Conservation (phyloP, 352 stramenopile species). For the Phytopythium chamaehyphon region DNA sequence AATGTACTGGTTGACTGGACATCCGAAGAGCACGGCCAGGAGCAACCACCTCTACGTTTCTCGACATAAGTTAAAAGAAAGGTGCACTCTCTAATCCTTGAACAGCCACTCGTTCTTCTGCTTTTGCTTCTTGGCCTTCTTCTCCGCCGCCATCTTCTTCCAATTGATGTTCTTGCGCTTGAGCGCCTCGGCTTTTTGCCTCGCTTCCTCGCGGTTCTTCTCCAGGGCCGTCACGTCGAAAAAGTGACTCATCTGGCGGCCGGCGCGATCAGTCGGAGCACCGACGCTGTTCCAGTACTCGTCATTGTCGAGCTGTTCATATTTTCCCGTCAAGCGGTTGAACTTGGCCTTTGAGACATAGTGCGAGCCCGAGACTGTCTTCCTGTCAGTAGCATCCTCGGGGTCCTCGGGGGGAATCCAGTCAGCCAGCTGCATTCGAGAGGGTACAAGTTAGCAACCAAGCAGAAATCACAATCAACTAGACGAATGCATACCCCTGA, state of each 20-base stretch:
- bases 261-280: conserved; percentile 60
- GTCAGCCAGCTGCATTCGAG: conserved; percentile 48
- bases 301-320: conserved; percentile 58
- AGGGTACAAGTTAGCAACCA: background rate
- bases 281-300: conserved; percentile 63
- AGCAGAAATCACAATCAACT: background rate
- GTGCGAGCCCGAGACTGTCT: conserved; percentile 54
- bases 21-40: background rate
- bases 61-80: conserved; percentile 1
- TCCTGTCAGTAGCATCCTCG: conserved; percentile 14
- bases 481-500: conserved; percentile 51
- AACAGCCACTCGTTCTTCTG: conserved; percentile 85
- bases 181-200: conserved; percentile 70
- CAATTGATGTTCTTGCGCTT: conserved; percentile 86
- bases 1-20: conserved; percentile 2
- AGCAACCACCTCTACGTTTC: no score
- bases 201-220: conserved; percentile 77
- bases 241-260: conserved; percentile 85
- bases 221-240: conserved; percentile 79
- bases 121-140: conserved; percentile 86
- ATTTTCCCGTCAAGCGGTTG: conserved; percentile 72
- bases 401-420: conserved; percentile 66
- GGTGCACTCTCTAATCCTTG: conserved; percentile 40
- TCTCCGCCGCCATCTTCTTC: conserved; percentile 81
- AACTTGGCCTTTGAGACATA: conserved; percentile 76